These are phyloP conservation scores for Anethum foeniculum DNA, from an alignment of 140 eudicot species.

Conservation along the genomic window DNA sequence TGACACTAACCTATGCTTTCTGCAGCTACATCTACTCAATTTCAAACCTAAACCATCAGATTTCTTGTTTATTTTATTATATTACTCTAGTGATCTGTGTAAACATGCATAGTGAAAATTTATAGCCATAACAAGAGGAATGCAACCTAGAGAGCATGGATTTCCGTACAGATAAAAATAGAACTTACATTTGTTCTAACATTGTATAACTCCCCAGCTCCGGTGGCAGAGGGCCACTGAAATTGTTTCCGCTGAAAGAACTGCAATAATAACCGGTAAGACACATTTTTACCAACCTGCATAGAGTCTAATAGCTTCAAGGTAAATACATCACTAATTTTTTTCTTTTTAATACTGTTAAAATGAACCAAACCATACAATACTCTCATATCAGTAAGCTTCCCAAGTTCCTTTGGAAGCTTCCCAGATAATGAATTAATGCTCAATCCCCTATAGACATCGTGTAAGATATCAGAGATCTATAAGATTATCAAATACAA, in stretches of 20 bases:
- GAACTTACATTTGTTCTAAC: constrained; percentile 39
- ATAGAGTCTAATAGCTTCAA: not conserved
- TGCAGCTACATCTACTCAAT: not conserved
- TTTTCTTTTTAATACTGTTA: not conserved
- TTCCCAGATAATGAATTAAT: constrained; percentile 62
- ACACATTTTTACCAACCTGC: not conserved
- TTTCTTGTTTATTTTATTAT: not conserved
- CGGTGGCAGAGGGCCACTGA: constrained; percentile 64
- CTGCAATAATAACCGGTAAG: too few relatives aligned
- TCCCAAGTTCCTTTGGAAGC: constrained; percentile 62
- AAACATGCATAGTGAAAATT: not conserved
- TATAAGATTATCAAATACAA: not conserved
- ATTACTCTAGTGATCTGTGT: not conserved
- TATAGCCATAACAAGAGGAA: too few relatives aligned
- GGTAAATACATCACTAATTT: not conserved
- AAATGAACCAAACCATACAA: constrained; percentile 31
- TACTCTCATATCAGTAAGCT: constrained; percentile 42
- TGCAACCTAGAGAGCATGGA: too few relatives aligned
- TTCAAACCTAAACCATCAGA: not conserved
- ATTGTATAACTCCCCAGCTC: constrained; percentile 53
- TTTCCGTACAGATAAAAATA: not conserved
- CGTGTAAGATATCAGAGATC: not conserved
- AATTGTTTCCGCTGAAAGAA: constrained; percentile 44
- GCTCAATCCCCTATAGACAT: constrained; percentile 37
- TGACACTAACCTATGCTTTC: not conserved